phyloP scores from a whole-genome alignment of 2,329 filamentous ascomycete genomes.

The Colletotrichum agaves region DNA sequence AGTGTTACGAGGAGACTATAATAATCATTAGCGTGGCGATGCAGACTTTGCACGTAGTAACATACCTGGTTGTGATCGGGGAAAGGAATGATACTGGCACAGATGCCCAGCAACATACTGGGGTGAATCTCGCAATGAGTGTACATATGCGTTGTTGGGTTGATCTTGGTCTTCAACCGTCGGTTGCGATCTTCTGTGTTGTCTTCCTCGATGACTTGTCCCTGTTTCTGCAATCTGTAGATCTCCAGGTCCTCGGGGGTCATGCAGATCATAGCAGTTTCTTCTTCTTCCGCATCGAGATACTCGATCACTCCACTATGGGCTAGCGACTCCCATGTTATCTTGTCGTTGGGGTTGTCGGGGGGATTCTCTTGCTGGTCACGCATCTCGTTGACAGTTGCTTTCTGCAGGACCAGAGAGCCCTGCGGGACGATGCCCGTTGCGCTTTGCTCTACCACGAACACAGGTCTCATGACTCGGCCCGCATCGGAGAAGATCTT shows the following conservation, averaged over 20 bases:
- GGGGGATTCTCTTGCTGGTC: constrained; percentile 76
- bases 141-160: constrained; percentile 88
- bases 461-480: constrained; percentile 91
- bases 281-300: constrained; percentile 97
- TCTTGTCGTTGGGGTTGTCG: constrained; percentile 69
- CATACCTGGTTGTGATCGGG: constrained; percentile 94
- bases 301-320: constrained; percentile 91
- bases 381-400: constrained; percentile 80
- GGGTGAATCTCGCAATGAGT: constrained; percentile 99
- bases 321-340: constrained; percentile 90
- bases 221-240: constrained; percentile 75
- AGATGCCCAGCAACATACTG: constrained; percentile 98
- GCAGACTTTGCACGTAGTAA: constrained; percentile 1
- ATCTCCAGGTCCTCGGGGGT: constrained; percentile 92
- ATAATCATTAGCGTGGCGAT: constrained; percentile 45
- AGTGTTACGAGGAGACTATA: constrained; percentile 93
- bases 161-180: constrained; percentile 88
- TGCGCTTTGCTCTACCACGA: constrained; percentile 81
- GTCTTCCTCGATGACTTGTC: constrained; percentile 71
- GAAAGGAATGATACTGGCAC: constrained; percentile 99
- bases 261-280: constrained; percentile 99
- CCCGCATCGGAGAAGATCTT: constrained; percentile 98
- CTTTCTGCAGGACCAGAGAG: constrained; percentile 83
- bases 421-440: constrained; percentile 79
- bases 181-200: constrained; percentile 77